Base-by-base conservation (phyloP, 352 stramenopile species). In the Pythium folliculosum region DNA sequence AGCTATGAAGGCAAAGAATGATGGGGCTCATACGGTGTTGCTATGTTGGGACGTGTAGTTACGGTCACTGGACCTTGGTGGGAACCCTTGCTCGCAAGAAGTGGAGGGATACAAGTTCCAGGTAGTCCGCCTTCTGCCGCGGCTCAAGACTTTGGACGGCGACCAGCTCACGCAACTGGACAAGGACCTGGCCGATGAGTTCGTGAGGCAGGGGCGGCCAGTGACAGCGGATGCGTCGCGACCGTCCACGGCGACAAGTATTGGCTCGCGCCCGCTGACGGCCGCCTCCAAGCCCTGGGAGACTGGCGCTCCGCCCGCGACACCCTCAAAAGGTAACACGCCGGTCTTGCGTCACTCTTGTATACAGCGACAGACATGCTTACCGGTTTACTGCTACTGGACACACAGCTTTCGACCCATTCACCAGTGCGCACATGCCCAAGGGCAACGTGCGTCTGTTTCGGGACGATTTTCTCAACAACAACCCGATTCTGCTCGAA, bases 381-480 rank as follows among this genome's bases (percentile, higher is more conserved):
- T 43, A 43, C 9, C 10, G 3, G 37, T 7, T 43, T 43, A 2
- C 10, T 7, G 37, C 10, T 13, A 2, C 3, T 43, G 27, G 27
- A 32, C 27, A 32, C 27, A 32, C 53, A 82, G 77, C 58, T 21
- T 77, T 77, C 23, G 77, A 90, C 58, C 73, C 84, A 14, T 91
- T 92, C 60, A 57, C 59, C 6, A 88, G 73, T 55, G 74, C 71
- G 7, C 71, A 84, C 47, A 92, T 92, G 84, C 82, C 82, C 4
- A 81, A 77, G 22, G 86, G 86, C 40, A 89, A 91, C 37, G 86
- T 93, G 19, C 86, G 86, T 9, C 72, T 95, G 44, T 95, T 95
- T 56, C 86, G 84, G 17, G 86, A 95, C 64, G 84, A 95, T 44
- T 95, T 91, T 40, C 68, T 95, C 53, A 95, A 95, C 62, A 95